A percentile compares a stretch with the other conserved stretches of the same genome.
phyloP scores from a whole-genome alignment of 148 eudicot species.

The Pharnaceum exiguum region DNA sequence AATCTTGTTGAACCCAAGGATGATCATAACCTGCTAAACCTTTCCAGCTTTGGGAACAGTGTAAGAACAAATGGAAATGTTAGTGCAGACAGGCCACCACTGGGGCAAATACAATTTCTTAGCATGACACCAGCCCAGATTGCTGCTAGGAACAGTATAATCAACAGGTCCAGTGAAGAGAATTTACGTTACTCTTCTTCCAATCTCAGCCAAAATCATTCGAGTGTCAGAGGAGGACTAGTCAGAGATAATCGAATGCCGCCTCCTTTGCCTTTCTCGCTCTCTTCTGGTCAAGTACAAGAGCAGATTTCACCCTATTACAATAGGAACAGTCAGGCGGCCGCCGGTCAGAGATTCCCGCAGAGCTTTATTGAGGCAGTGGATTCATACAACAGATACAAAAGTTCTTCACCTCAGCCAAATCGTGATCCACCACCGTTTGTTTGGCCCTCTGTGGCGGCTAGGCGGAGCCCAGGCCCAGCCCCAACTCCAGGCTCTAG shows the following conservation, averaged over 20 bases:
- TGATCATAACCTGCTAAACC: constrained; percentile 3
- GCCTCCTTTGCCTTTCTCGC: constrained; percentile 18
- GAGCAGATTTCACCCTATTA: constrained; percentile 21
- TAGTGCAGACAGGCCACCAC: constrained; percentile 11
- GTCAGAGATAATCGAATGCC: constrained; percentile 29
- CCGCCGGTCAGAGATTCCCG: constrained; percentile 3
- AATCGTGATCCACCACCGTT: constrained; percentile 11
- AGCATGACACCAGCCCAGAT: constrained; percentile 11
- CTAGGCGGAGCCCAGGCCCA: too few species aligned
- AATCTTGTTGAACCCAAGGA: constrained; percentile 23
- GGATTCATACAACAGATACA: constrained; percentile 23
- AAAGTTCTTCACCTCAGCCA: constrained; percentile 17
- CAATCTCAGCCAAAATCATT: constrained; percentile 18
- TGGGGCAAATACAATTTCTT: constrained; percentile 13
- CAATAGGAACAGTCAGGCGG: constrained; percentile 23
- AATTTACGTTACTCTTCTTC: constrained; percentile 17
- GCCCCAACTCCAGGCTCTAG: too few species aligned
- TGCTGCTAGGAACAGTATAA: constrained; percentile 12
- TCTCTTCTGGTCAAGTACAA: constrained; percentile 23
- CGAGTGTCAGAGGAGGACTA: constrained; percentile 6
- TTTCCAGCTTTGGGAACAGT: constrained; percentile 6
- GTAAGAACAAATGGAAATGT: constrained; percentile 4
- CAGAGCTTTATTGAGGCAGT: constrained; percentile 17
- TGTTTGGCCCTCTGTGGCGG: constrained; percentile 25
- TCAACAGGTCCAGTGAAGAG: constrained; percentile 12